phyloP scores from a whole-genome alignment of 352 stramenopile genomes.

The Bremia lactucae region DNA sequence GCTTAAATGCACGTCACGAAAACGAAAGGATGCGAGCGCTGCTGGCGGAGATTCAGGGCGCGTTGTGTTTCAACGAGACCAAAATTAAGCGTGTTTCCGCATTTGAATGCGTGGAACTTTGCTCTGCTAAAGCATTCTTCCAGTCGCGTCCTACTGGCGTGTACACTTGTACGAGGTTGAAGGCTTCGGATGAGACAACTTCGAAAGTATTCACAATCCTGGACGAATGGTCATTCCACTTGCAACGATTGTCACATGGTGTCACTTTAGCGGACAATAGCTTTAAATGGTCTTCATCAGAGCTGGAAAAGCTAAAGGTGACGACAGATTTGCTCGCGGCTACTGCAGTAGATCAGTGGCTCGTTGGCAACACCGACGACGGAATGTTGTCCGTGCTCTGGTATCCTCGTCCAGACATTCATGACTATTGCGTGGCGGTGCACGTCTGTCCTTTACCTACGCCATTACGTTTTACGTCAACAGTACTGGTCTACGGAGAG shows the following conservation, averaged over 20 bases:
- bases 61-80: background rate
- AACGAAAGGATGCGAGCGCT: conserved; percentile 6
- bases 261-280: conserved; percentile 5
- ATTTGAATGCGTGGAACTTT: conserved; percentile 4
- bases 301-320: conserved; percentile 10
- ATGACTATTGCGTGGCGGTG: conserved; percentile 27
- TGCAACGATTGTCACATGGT: conserved; percentile 31
- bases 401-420: conserved; percentile 18
- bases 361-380: conserved; percentile 14
- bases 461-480: conserved; percentile 26
- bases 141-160: conserved; percentile 32
- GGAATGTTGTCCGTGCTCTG: conserved; percentile 61
- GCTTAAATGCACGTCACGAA: too few species aligned
- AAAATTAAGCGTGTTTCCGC: background rate
- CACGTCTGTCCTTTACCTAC: conserved; percentile 49
- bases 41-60: conserved; percentile 7
- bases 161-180: conserved; percentile 53
- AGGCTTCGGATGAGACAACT: background rate
- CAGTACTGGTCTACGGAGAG: conserved; percentile 42
- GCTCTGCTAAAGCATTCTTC: conserved; percentile 42
- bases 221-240: conserved; percentile 50
- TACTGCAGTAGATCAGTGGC: conserved; percentile 5
- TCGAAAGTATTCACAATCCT: conserved; percentile 6
- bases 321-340: conserved; percentile 4
- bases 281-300: conserved; percentile 1